Evolutionary conservation across 2,329 filamentous ascomycete species (phyloP).

Genomic region (Claviceps spartinae): DNA sequence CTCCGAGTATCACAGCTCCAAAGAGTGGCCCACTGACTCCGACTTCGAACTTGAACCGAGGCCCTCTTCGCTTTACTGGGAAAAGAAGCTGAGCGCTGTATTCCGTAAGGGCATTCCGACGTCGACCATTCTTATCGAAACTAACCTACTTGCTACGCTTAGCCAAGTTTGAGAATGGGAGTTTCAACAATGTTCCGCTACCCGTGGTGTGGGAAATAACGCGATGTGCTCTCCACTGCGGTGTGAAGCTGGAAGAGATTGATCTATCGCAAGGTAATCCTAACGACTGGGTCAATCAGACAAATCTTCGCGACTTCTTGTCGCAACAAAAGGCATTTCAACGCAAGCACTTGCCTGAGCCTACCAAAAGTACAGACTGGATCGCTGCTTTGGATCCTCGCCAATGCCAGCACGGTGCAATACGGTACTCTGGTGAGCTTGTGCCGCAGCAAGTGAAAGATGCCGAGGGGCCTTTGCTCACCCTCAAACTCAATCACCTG

Average conservation of each 20-base stretch:
- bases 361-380: conserved; percentile 32
- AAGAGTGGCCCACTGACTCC: conserved; percentile 7
- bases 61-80: conserved; percentile 1
- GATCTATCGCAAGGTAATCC: conserved; percentile 21
- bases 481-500: conserved; percentile 33
- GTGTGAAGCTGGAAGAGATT: conserved; percentile 23
- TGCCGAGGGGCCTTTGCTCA: conserved; percentile 27
- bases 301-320: conserved; percentile 28
- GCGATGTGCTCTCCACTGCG: conserved; percentile 32
- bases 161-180: conserved; percentile 25
- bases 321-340: conserved; percentile 24
- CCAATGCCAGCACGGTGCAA: conserved; percentile 19
- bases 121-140: background rate
- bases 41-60: background rate
- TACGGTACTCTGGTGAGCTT: conserved; percentile 31
- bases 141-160: background rate
- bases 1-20: conserved; percentile 9
- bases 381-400: conserved; percentile 25
- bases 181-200: conserved; percentile 31
- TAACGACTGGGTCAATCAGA: conserved; percentile 28
- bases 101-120: conserved; percentile 24
- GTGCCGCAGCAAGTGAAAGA: conserved; percentile 17
- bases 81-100: conserved; percentile 19
- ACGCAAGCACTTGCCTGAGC: conserved; percentile 34
- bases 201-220: conserved; percentile 39